Evolutionary conservation across 345 rosid species (phyloP), one percentile per base, ranked within the genome.

Genomic region (Dipteronia dyeriana): DNA sequence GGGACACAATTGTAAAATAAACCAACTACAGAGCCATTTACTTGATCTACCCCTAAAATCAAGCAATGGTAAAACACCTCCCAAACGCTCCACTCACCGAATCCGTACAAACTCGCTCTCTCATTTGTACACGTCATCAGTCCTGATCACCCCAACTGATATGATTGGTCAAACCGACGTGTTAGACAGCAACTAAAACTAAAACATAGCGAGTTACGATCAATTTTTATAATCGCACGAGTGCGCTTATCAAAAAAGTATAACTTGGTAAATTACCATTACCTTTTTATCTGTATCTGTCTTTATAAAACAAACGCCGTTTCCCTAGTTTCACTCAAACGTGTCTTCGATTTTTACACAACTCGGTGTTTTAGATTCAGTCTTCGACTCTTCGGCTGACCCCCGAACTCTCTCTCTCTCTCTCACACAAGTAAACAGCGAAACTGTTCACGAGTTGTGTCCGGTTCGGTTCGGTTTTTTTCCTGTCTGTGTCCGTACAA

Each of bases 91-190:
- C 11, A 25, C 20, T 14, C 2, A 10, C 3, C 13, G 13, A 25
- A 22, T 19, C 23, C 2, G 1, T 0, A 0, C 5, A 0, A 25
- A 66, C 72, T 29, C 78, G 70, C 72, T 23, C 3, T 3, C 6
- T 0, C 1, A 4, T 59, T 31, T 68, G 66, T 45, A 49, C 61
- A n/a, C 69, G 25, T 34, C n/a, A 0, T 22, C 43, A 0, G 25
- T 29, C 11, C 62, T n/a, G 34, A 26, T 14, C 56, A 74, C 74
- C 31, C 1, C 67, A 62, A 69, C 22, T 61, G 19, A 76, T 57
- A 8, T 81, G 68, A 86, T 82, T 84, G 83, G 89, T 12, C 54
- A 20, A 12, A 63, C 74, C 74, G 66, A 86, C 86, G 86, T 83
- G 88, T 66, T 1, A 19, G 56, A 59, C 23, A 43, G 34, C 9